Evolutionary conservation across 495 filamentous ascomycete genomes (phyloP), one percentile per base, ranked within the genome.

Genomic region (Penicillium taxi): DNA sequence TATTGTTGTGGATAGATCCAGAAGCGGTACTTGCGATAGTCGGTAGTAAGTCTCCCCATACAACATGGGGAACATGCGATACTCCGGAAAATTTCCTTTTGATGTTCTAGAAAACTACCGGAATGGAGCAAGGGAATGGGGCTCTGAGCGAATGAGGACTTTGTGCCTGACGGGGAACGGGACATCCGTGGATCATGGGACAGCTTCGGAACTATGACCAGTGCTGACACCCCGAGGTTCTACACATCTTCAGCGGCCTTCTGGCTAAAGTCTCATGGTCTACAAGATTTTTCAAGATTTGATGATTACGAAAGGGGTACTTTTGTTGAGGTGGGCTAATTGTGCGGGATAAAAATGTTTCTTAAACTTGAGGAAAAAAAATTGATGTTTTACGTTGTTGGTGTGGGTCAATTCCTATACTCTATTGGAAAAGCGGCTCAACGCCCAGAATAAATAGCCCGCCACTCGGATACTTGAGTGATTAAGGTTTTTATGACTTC

Each of bases 41-140:
- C 18, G 21, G n/a, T n/a, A n/a, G n/a, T n/a, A n/a, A n/a, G n/a
- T n/a, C n/a, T n/a, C n/a, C n/a, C n/a, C n/a, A n/a, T n/a, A n/a
- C n/a, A n/a, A n/a, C n/a, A n/a, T n/a, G n/a, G n/a, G n/a, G n/a
- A n/a, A n/a, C 37, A 39, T 39, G 20, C 37, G 27, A 39, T 26
- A 26, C 28, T 17, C 35, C 15, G 21, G 12, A 16, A 38, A 34
- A 20, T 35, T 34, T 45, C 33, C 39, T 53, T 42, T 35, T 50
- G 44, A 53, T 45, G 37, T 56, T 56, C 53, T 56, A 51, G 53
- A 56, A 56, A 40, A 15, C 35, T 56, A 21, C n/a, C 44, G 53
- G 11, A 24, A 43, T 43, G 13, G 15, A 50, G 50, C 48, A 40
- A 50, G 13, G 45, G 43, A 45, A 43, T 47, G 45, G 16, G 24